phyloP scores from a whole-genome alignment of 306 rosid genomes.

The barrel medic (Medicago truncatula) region DNA sequence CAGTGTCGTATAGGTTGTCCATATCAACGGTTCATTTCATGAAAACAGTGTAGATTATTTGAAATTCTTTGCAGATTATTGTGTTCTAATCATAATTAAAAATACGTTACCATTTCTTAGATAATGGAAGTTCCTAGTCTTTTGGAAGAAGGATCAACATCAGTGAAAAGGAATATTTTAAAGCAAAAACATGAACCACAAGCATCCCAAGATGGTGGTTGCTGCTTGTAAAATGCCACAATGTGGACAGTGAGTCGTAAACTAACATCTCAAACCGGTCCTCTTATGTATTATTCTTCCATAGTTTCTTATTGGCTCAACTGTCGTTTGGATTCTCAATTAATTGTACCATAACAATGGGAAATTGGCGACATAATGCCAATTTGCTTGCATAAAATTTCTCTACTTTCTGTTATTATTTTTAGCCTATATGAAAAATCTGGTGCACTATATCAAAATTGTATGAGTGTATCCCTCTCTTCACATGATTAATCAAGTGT shows the following conservation, averaged over 20 bases:
- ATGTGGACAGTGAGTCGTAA: slow-evolving; percentile 29
- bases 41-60: too few species aligned
- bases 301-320: slow-evolving; percentile 29
- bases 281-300: slow-evolving; percentile 47
- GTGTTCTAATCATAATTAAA: slow-evolving; percentile 43
- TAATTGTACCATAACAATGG: slow-evolving; percentile 37
- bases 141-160: slow-evolving; percentile 79
- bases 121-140: slow-evolving; percentile 95
- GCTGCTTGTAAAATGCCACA: slow-evolving; percentile 64
- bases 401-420: slow-evolving; percentile 39
- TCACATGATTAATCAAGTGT: neutral
- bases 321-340: slow-evolving; percentile 41
- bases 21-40: too few species aligned
- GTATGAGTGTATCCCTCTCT: too few species aligned
- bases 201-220: slow-evolving; percentile 51
- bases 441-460: too few species aligned
- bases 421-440: neutral
- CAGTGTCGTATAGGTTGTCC: too few species aligned
- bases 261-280: slow-evolving; percentile 43
- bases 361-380: slow-evolving; percentile 37
- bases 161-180: slow-evolving; percentile 63
- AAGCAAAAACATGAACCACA: slow-evolving; percentile 68
- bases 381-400: slow-evolving; percentile 56
- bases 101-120: slow-evolving; percentile 49
- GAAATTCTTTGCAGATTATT: neutral